phyloP scores from a whole-genome alignment of 495 filamentous ascomycete species.

The Tuber indicum region DNA sequence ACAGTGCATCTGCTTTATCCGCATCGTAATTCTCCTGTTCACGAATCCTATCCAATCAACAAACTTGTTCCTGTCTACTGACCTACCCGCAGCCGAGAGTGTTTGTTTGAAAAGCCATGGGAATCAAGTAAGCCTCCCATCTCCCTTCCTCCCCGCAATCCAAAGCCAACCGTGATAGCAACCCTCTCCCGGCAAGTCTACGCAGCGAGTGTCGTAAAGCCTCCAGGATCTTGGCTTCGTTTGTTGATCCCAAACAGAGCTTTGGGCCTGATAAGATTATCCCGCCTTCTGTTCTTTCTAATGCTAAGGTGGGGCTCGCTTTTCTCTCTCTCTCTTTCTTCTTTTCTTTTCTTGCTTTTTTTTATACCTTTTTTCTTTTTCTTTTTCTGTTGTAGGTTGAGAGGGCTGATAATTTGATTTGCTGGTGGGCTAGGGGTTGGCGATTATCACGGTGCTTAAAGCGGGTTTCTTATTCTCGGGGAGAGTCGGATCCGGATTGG shows the following conservation, averaged over 20 bases:
- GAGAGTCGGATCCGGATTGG: slow-evolving; percentile 86
- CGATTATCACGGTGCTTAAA: slow-evolving; percentile 90
- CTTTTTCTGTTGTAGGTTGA: not conserved
- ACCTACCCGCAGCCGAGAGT: not conserved
- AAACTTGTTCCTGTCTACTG: not conserved
- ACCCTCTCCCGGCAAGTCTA: slow-evolving; percentile 35
- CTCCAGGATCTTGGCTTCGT: slow-evolving; percentile 87
- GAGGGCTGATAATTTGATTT: not conserved
- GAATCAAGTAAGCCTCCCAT: slow-evolving; percentile 24
- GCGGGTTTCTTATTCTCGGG: slow-evolving; percentile 90
- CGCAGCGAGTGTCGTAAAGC: slow-evolving; percentile 73
- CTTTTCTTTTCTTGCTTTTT: not conserved
- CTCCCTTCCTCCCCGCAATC: not conserved
- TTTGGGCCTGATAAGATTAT: slow-evolving; percentile 98
- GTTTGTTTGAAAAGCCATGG: slow-evolving; percentile 14
- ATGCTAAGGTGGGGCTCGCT: slow-evolving; percentile 66
- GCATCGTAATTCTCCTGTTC: not conserved
- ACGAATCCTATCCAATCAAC: not conserved
- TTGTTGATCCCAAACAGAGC: slow-evolving; percentile 86
- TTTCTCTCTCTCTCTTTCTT: not conserved
- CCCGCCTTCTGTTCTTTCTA: slow-evolving; percentile 78
- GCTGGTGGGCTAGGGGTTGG: slow-evolving; percentile 62
- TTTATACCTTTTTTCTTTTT: not conserved
- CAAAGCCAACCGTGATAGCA: slow-evolving; percentile 16
- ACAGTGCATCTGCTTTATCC: not conserved